Conservation (phyloP, 2,329 filamentous ascomycete species). For the Pseudogymnoascus sp. region DNA sequence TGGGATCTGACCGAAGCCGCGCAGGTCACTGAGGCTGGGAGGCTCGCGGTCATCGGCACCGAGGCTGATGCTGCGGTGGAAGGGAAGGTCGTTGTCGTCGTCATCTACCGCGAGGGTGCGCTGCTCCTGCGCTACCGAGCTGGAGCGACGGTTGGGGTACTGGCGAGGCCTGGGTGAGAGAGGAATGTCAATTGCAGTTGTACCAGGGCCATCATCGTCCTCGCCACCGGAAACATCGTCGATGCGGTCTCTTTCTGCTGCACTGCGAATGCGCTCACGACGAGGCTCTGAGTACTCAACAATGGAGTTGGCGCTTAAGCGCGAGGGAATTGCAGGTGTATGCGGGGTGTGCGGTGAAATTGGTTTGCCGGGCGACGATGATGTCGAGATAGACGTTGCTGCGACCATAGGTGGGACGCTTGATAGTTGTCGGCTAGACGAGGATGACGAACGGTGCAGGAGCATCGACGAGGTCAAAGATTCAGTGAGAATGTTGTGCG, state of each 20-base stretch:
- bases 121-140: conserved; percentile 60
- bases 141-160: conserved; percentile 53
- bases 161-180: conserved; percentile 55
- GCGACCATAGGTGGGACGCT: conserved; percentile 60
- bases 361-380: conserved; percentile 83
- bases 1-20: conserved; percentile 39
- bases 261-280: conserved; percentile 18
- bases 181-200: conserved; percentile 66
- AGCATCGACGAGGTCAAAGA: conserved; percentile 88
- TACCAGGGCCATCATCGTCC: conserved; percentile 41
- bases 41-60: conserved; percentile 58
- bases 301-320: conserved; percentile 86
- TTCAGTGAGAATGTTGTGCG: conserved; percentile 80
- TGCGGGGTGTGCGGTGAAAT: conserved; percentile 86
- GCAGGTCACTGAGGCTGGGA: conserved; percentile 56
- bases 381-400: conserved; percentile 71
- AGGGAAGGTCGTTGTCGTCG: conserved; percentile 50
- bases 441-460: conserved; percentile 73
- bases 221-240: conserved; percentile 24
- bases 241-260: conserved; percentile 17
- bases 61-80: conserved; percentile 61
- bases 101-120: conserved; percentile 49
- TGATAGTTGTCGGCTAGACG: conserved; percentile 54
- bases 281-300: conserved; percentile 51
- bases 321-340: conserved; percentile 85